phyloP scores from a whole-genome alignment of 2,329 filamentous ascomycete genomes.

The Orbilia blumenaviensis region DNA sequence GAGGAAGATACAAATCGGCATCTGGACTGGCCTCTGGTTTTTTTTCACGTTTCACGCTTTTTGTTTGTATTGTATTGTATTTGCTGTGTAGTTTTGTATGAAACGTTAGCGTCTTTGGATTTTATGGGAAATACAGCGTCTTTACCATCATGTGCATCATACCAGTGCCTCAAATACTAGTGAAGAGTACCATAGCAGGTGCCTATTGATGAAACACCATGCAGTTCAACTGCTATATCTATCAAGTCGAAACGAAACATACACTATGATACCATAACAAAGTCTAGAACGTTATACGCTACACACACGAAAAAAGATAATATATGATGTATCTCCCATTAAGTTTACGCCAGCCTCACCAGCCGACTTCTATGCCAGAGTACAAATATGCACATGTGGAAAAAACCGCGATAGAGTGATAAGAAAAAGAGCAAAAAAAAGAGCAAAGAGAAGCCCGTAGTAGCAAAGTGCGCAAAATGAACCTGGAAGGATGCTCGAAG shows the following conservation, averaged over 20 bases:
- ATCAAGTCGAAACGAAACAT: too few relatives aligned
- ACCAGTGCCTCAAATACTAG: too few relatives aligned
- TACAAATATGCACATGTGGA: conserved; percentile 28
- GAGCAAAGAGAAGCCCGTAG: not conserved
- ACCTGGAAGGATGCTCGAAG: conserved; percentile 23
- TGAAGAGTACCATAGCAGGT: too few relatives aligned
- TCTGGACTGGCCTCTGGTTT: not conserved
- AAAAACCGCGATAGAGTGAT: not conserved
- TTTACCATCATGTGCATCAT: too few relatives aligned
- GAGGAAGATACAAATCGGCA: not conserved
- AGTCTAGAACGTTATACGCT: too few relatives aligned
- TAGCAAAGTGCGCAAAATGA: conserved; percentile 15
- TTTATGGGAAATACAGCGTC: conserved; percentile 6
- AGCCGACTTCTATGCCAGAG: conserved; percentile 30
- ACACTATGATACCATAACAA: too few relatives aligned
- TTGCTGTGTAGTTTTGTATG: too few relatives aligned
- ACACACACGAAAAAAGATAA: not conserved
- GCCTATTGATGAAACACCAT: too few relatives aligned
- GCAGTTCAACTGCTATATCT: not conserved
- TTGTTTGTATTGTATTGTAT: too few relatives aligned
- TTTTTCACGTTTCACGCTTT: not conserved
- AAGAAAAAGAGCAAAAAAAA: not conserved
- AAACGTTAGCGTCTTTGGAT: conserved; percentile 16
- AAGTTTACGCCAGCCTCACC: conserved; percentile 5
- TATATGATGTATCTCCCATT: not conserved